Evolutionary conservation across 257 asterid species (phyloP).

Genomic region (Solanum chilense): DNA sequence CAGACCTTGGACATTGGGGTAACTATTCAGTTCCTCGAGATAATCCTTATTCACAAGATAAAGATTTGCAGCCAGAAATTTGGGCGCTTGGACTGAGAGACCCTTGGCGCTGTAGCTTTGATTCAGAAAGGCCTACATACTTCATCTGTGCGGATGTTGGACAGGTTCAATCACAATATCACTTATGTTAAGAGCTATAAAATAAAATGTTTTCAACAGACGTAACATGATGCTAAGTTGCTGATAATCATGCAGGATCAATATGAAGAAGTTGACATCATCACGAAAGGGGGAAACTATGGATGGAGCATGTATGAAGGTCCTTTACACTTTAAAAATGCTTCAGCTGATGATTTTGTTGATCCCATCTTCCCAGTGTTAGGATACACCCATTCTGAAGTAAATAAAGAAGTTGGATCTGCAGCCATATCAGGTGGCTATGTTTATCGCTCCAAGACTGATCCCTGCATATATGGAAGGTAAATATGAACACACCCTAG

Average conservation of each 20-base stretch:
- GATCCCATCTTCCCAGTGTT: slow-evolving; percentile 66
- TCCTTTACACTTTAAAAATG: slow-evolving; percentile 32
- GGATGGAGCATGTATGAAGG: slow-evolving; percentile 94
- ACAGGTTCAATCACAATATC: slow-evolving; percentile 31
- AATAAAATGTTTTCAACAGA: not conserved
- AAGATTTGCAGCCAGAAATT: slow-evolving; percentile 51
- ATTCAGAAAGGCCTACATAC: slow-evolving; percentile 79
- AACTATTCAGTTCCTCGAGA: slow-evolving; percentile 68
- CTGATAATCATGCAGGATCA: slow-evolving; percentile 32
- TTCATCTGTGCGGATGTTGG: slow-evolving; percentile 80
- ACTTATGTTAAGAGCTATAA: not conserved
- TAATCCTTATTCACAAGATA: slow-evolving; percentile 60
- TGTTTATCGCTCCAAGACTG: slow-evolving; percentile 69
- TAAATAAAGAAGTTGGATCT: slow-evolving; percentile 60
- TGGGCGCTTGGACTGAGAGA: slow-evolving; percentile 84
- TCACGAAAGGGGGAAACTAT: slow-evolving; percentile 85
- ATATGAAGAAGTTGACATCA: slow-evolving; percentile 81
- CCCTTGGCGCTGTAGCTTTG: slow-evolving; percentile 97
- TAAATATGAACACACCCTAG: slow-evolving; percentile 12
- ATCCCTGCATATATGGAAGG: slow-evolving; percentile 93
- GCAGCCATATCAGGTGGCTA: slow-evolving; percentile 89
- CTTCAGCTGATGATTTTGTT: slow-evolving; percentile 44
- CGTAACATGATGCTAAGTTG: not conserved
- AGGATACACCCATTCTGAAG: slow-evolving; percentile 65
- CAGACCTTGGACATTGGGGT: slow-evolving; percentile 63